Evolutionary conservation across 371 early-diverging fungal species (phyloP).

Genomic region (Thermomucor indicae-seudaticae): DNA sequence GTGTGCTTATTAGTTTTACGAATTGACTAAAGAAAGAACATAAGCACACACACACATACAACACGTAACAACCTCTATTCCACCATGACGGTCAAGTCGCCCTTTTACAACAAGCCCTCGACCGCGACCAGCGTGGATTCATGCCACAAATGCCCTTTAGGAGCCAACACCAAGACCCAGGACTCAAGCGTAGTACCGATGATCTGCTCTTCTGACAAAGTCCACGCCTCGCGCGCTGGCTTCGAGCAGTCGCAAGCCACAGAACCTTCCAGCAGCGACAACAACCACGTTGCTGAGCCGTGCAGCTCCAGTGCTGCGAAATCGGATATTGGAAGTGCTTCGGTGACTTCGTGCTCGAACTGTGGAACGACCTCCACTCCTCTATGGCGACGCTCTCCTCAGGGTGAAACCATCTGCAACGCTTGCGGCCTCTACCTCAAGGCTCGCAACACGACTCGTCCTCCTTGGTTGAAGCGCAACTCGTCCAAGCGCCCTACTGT

Average conservation of each 20-base stretch:
- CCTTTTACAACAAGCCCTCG: constrained; percentile 50
- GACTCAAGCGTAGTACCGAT: constrained; percentile 19
- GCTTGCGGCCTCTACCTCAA: constrained; percentile 90
- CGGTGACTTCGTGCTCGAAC: constrained; percentile 74
- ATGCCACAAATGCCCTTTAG: constrained; percentile 47
- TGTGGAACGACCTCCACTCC: constrained; percentile 90
- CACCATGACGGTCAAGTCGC: constrained; percentile 49
- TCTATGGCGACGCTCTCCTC: constrained; percentile 85
- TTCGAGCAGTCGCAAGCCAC: constrained; percentile 36
- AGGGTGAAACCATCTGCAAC: constrained; percentile 86
- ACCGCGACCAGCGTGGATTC: constrained; percentile 51
- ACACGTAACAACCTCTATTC: constrained; percentile 2
- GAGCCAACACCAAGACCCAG: constrained; percentile 12
- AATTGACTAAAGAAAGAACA: neutral
- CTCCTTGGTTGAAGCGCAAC: constrained; percentile 73
- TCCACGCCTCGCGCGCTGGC: constrained; percentile 33
- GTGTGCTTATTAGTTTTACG: neutral
- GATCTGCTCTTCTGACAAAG: constrained; percentile 21
- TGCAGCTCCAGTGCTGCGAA: constrained; percentile 56
- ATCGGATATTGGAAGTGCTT: constrained; percentile 47
- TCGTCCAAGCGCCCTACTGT: constrained; percentile 23
- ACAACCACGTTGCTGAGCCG: constrained; percentile 35
- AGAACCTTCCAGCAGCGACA: constrained; percentile 40
- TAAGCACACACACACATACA: neutral
- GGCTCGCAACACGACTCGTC: constrained; percentile 78